Base-by-base conservation (phyloP, 441 rosid genomes). In the Corymbia calophylla region DNA sequence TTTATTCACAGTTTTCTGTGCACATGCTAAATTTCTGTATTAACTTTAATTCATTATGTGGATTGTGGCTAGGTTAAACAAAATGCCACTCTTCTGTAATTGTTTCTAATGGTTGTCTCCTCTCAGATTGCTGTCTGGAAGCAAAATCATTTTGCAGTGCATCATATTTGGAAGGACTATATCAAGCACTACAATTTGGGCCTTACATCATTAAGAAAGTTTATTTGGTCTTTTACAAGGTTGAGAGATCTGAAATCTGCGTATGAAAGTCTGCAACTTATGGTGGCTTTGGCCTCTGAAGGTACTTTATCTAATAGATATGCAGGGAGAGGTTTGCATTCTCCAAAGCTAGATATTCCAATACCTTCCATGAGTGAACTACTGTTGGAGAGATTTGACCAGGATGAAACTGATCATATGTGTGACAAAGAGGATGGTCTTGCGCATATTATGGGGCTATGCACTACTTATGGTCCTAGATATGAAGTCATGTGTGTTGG, bases 241-340 rank as follows among this genome's bases (percentile, higher is more conserved):
- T 92, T 97, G 92, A 93, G 95, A 87, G 99, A 98, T 93, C 87
- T 95, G 90, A 92, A 94, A 84, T 93, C 98, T 86, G 98, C 99
- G 53, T 94, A 89, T 93, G 93, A 94, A 90, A 81, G 93, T 86
- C 92, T 97, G 95, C 99, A 96, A 93, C 91, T 94, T 90, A 95
- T 98, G 99, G 96, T 98, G 86, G 91, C 89, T 92, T 92, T 95
- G 87, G 93, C 92, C 77, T 64, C 92, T 70, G 93, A 93, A 90
- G 91, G 91, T 91, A 88, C 88, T 91, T 92, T 81, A 77, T 77
- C 93, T 89, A 44, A n/a, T 62, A 88, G 44, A 47, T 91, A 88
- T 66, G 48, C 86, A 27, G 58, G 89, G 87, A 95, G 93, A 90
- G 91, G 88, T 88, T 5, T 91, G 87, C 87, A 85, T 89, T 93